These are phyloP conservation scores for Colletotrichum sansevieriae DNA, from an alignment of 2,329 filamentous ascomycete genomes.

Conservation along the genomic window DNA sequence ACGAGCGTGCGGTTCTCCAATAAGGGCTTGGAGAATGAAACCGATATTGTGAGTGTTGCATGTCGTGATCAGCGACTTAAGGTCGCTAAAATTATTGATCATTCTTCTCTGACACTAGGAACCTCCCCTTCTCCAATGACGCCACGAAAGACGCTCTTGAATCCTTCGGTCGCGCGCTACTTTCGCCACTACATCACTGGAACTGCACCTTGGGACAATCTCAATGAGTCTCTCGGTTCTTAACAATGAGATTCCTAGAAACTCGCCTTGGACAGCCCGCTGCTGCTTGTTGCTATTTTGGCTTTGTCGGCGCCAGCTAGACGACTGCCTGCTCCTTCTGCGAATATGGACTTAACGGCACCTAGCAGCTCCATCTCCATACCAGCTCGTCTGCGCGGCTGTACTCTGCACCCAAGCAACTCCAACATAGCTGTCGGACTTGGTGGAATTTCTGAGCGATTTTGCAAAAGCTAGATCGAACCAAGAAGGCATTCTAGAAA, in stretches of 20 bases:
- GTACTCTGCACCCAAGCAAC: constrained; percentile 47
- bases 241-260: constrained; percentile 52
- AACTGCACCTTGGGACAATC: constrained; percentile 62
- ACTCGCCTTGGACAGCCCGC: constrained; percentile 53
- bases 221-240: constrained; percentile 56
- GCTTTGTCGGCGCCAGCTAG: constrained; percentile 57
- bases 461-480: background rate
- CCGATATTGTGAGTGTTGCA: background rate
- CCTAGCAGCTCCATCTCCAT: constrained; percentile 58
- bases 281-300: constrained; percentile 59
- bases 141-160: constrained; percentile 49
- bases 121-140: constrained; percentile 25
- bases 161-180: constrained; percentile 50
- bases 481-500: constrained; percentile 49
- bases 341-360: background rate
- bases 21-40: background rate
- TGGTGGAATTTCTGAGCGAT: constrained; percentile 11
- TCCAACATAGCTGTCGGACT: constrained; percentile 16
- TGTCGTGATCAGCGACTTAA: background rate
- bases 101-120: background rate
- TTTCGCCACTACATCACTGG: constrained; percentile 56
- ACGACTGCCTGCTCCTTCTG: constrained; percentile 44
- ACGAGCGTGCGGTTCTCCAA: constrained; percentile 3
- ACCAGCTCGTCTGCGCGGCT: constrained; percentile 54
- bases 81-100: background rate